These are phyloP conservation scores for Lipomyces spencermartinsiae DNA, from an alignment of 805 yeast genomes.

Conservation along the genomic window DNA sequence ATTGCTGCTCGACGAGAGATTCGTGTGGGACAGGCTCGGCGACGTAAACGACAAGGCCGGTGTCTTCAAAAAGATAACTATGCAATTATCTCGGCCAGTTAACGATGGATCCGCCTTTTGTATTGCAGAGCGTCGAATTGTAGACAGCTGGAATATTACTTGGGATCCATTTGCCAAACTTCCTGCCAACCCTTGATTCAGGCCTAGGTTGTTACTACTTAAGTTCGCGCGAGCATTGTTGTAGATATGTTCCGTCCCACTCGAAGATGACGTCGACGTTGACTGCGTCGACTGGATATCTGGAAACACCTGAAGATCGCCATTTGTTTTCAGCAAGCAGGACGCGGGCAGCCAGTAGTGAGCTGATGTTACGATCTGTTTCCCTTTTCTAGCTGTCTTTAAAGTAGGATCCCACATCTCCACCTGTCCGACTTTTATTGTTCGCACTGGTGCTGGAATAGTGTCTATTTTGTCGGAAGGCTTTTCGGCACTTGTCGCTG, in stretches of 20 bases:
- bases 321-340: slow-evolving; percentile 33
- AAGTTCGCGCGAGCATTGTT: slow-evolving; percentile 1
- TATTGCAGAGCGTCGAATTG: slow-evolving; percentile 33
- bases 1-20: neutral
- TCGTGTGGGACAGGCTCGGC: neutral
- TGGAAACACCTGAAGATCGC: slow-evolving; percentile 33
- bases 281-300: slow-evolving; percentile 14
- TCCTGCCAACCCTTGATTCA: neutral
- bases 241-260: slow-evolving; percentile 9
- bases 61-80: slow-evolving; percentile 29
- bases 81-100: slow-evolving; percentile 32
- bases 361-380: slow-evolving; percentile 3
- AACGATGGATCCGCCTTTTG: slow-evolving; percentile 33
- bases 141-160: slow-evolving; percentile 28
- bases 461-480: neutral
- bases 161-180: slow-evolving; percentile 16
- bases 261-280: slow-evolving; percentile 7
- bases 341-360: slow-evolving; percentile 27
- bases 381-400: slow-evolving; percentile 12
- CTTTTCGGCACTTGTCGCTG: neutral
- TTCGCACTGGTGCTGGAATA: slow-evolving; percentile 17
- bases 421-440: slow-evolving; percentile 34
- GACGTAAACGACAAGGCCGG: neutral
- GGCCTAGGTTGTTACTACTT: neutral
- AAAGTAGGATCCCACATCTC: slow-evolving; percentile 34